Percentiles rank a stretch among this genome's conserved stretches.
Evolutionary conservation across 257 asterid genomes (phyloP).

Genomic region (Leptodermis oblonga): DNA sequence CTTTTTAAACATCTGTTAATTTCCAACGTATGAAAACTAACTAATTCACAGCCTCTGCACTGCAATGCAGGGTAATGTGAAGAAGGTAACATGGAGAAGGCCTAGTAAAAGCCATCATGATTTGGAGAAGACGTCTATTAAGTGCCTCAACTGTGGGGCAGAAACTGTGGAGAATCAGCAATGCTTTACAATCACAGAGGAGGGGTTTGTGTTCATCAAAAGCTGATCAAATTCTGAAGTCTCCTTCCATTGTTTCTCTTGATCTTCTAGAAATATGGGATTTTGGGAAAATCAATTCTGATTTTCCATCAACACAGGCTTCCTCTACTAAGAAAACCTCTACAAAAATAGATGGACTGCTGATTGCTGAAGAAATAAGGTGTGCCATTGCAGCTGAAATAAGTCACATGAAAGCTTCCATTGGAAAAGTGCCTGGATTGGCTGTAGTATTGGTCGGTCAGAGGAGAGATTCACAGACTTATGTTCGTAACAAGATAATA

Average conservation of each 20-base stretch:
- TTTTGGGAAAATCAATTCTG: slow-evolving; percentile 24
- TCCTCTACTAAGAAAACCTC: slow-evolving; percentile 29
- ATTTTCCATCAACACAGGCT: slow-evolving; percentile 22
- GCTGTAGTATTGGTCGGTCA: slow-evolving; percentile 83
- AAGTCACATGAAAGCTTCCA: slow-evolving; percentile 52
- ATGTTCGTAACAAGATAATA: slow-evolving; percentile 65
- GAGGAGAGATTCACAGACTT: slow-evolving; percentile 65
- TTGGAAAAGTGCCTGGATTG: slow-evolving; percentile 70
- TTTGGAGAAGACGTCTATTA: slow-evolving; percentile 7
- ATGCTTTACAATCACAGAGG: neutral
- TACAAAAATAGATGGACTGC: slow-evolving; percentile 59
- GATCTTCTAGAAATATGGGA: slow-evolving; percentile 59
- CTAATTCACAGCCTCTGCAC: neutral
- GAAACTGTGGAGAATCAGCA: neutral
- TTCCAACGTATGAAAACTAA: neutral
- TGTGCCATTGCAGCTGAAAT: slow-evolving; percentile 61
- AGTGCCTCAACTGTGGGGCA: neutral
- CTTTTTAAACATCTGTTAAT: neutral
- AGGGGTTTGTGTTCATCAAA: slow-evolving; percentile 30
- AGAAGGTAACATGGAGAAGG: slow-evolving; percentile 2
- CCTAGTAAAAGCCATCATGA: neutral
- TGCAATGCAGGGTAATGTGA: neutral
- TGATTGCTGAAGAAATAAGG: slow-evolving; percentile 64
- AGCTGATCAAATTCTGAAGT: slow-evolving; percentile 30
- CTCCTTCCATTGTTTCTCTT: slow-evolving; percentile 61